Percentiles rank a stretch among this genome's conserved stretches.
These are phyloP conservation scores for Chlamydomonas asymmetrica DNA, from an alignment of 139 green algal genomes.

Conservation along the genomic window DNA sequence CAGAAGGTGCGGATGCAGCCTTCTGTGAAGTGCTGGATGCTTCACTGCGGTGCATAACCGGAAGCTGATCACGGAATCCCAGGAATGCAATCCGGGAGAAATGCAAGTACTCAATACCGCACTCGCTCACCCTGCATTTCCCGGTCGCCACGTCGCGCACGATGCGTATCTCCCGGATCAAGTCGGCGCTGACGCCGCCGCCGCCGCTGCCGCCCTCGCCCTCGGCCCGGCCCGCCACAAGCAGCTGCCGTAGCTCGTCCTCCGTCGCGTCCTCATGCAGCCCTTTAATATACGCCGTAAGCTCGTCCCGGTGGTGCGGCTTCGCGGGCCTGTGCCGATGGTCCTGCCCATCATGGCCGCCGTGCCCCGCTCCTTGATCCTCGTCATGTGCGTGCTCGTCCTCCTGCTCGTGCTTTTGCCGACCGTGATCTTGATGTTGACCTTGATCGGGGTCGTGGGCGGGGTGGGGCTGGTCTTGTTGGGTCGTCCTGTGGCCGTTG, in stretches of 20 bases:
- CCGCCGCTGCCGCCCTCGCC: no score
- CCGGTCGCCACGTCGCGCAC: constrained; percentile 37
- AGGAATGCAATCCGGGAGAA: no score
- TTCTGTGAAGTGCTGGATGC: no score
- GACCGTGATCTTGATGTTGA: neutral
- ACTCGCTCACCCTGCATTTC: constrained; percentile 6
- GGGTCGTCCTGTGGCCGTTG: no score
- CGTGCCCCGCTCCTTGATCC: neutral
- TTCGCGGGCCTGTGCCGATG: neutral
- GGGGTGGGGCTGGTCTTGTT: no score
- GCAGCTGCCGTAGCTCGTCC: constrained; percentile 55
- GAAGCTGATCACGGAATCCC: no score
- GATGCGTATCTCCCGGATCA: constrained; percentile 59
- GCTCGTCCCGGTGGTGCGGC: constrained; percentile 40
- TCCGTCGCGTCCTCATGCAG: constrained; percentile 35
- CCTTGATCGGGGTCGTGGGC: no score
- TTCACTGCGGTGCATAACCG: no score
- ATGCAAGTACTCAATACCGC: no score
- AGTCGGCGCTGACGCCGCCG: no score
- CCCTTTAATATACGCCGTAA: constrained; percentile 51
- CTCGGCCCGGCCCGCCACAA: constrained; percentile 36
- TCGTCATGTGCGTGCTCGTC: neutral
- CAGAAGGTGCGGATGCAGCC: no score
- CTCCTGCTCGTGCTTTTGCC: neutral
- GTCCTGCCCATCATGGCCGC: neutral